phyloP scores from a whole-genome alignment of 1,284 basidiomycete genomes.

The Peniophora sp. region DNA sequence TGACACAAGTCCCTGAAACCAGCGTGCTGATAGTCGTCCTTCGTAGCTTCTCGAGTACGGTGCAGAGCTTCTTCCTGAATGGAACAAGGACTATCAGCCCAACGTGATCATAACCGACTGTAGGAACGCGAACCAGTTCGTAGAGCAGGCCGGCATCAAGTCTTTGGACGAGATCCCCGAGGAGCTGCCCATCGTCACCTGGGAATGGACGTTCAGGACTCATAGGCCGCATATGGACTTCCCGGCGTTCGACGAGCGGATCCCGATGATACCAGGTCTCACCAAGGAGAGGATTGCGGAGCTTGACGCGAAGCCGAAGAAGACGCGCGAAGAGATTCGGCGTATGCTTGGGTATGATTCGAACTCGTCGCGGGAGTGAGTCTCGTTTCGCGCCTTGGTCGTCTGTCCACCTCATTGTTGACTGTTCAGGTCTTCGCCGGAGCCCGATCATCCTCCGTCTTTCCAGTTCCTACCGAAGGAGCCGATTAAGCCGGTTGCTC shows the following conservation, averaged over 20 bases:
- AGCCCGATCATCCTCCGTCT: background rate
- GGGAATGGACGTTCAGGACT: conserved; percentile 44
- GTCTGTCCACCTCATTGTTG: background rate
- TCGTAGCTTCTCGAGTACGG: background rate
- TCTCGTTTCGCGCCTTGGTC: too few species aligned
- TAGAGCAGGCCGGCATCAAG: conserved; percentile 35
- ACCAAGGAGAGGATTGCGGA: conserved; percentile 14
- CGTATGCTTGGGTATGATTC: too few species aligned
- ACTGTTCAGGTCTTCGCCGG: background rate
- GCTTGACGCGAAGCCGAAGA: too few species aligned
- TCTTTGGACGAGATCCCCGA: conserved; percentile 47
- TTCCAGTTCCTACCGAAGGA: background rate
- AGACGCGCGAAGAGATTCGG: too few species aligned
- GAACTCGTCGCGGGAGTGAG: too few species aligned
- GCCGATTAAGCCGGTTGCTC: conserved; percentile 9
- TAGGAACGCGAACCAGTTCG: conserved; percentile 19
- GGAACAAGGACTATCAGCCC: conserved; percentile 36
- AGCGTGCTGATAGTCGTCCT: too few species aligned
- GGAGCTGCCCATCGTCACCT: conserved; percentile 52
- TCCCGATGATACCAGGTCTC: conserved; percentile 22
- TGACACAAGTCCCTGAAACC: too few species aligned
- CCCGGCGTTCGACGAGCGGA: conserved; percentile 3
- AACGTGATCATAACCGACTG: conserved; percentile 60
- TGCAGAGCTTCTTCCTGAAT: conserved; percentile 30
- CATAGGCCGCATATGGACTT: conserved; percentile 6